These are phyloP conservation scores for Penicillium paradoxum DNA, from an alignment of 495 filamentous ascomycete species.

Conservation along the genomic window DNA sequence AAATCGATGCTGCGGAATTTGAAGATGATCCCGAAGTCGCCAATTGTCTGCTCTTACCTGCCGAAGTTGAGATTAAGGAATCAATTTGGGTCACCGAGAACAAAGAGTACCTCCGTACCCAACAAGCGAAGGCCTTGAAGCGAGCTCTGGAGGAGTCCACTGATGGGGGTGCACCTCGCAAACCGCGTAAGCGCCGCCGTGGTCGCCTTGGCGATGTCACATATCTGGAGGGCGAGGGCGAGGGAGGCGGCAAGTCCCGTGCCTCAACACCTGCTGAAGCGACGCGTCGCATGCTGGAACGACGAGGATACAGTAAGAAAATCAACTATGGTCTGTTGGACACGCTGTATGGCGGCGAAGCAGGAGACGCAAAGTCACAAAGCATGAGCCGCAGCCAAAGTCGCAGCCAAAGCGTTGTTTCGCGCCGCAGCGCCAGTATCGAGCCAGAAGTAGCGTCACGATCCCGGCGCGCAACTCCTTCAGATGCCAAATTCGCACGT, in stretches of 20 bases:
- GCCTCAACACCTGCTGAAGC: constrained; percentile 62
- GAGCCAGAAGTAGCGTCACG: constrained; percentile 24
- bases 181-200: constrained; percentile 43
- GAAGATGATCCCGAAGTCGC: constrained; percentile 72
- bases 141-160: constrained; percentile 53
- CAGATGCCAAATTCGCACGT: constrained; percentile 11
- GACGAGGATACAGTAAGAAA: constrained; percentile 67
- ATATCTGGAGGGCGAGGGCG: constrained; percentile 41
- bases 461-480: constrained; percentile 21
- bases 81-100: constrained; percentile 91
- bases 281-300: constrained; percentile 66
- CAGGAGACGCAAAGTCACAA: constrained; percentile 30
- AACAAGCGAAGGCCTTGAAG: constrained; percentile 71
- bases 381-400: constrained; percentile 34
- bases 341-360: constrained; percentile 36
- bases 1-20: constrained; percentile 72
- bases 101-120: constrained; percentile 77
- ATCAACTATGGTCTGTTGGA: constrained; percentile 76
- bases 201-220: constrained; percentile 48
- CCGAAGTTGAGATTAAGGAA: constrained; percentile 74
- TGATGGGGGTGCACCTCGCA: constrained; percentile 42
- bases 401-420: constrained; percentile 36
- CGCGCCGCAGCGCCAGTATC: constrained; percentile 36
- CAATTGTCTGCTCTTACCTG: constrained; percentile 64
- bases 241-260: constrained; percentile 36